A percentile compares a stretch with the other conserved stretches of the same genome.
Conservation (phyloP, 2,329 filamentous ascomycete species). For the Phialemonium atrogriseum region DNA sequence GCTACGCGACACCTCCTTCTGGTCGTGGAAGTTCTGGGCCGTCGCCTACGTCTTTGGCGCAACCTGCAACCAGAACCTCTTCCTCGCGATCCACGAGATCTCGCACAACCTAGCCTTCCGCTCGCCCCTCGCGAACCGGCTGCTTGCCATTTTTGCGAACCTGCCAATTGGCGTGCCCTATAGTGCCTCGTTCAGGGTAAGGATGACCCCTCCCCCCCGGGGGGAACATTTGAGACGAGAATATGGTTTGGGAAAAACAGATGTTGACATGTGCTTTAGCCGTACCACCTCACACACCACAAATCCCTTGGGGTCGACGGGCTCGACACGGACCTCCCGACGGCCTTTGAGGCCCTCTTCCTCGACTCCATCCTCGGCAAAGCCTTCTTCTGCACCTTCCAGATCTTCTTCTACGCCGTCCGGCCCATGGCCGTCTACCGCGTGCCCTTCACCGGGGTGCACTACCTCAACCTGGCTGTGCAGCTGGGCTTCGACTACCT, state of each 20-base stretch:
- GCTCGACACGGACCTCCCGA: constrained; percentile 92
- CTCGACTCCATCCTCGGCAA: constrained; percentile 94
- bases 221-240: background rate
- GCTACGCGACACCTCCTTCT: constrained; percentile 67
- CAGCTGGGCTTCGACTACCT: constrained; percentile 72
- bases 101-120: constrained; percentile 95
- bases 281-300: constrained; percentile 97
- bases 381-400: constrained; percentile 98
- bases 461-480: constrained; percentile 69
- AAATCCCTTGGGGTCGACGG: constrained; percentile 96
- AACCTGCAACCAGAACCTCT: constrained; percentile 96
- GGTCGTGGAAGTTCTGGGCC: constrained; percentile 77
- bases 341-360: constrained; percentile 81
- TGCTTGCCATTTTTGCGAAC: constrained; percentile 90
- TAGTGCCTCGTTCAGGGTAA: constrained; percentile 84
- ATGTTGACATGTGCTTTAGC: constrained; percentile 38
- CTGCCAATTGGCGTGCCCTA: constrained; percentile 93
- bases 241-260: no score
- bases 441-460: constrained; percentile 77
- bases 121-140: constrained; percentile 67
- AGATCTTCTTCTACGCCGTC: constrained; percentile 97
- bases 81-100: constrained; percentile 97
- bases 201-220: constrained; percentile 19
- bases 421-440: constrained; percentile 92
- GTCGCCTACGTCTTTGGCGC: constrained; percentile 88